These are phyloP conservation scores for Solanum bulbocastanum DNA, from an alignment of 257 asterid genomes.

Conservation along the genomic window DNA sequence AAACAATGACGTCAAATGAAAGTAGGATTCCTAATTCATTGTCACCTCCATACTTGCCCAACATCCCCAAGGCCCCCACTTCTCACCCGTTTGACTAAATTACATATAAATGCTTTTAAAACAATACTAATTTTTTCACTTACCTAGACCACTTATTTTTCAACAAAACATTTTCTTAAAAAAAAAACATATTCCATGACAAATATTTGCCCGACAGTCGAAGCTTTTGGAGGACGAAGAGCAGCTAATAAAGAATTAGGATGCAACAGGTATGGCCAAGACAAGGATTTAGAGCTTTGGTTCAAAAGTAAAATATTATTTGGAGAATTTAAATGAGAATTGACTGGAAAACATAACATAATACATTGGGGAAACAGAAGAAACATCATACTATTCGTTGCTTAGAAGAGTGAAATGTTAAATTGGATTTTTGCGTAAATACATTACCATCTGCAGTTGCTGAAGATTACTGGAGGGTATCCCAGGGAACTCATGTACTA, in stretches of 20 bases:
- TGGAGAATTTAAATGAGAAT: neutral
- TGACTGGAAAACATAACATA: neutral
- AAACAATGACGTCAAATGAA: neutral
- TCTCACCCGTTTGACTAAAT: no score
- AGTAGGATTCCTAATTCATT: neutral
- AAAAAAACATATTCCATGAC: no score
- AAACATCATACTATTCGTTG: neutral
- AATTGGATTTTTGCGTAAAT: neutral
- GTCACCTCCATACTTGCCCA: neutral
- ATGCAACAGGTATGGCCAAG: neutral
- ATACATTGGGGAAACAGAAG: neutral
- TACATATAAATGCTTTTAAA: neutral
- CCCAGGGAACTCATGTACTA: neutral
- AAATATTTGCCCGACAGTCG: no score
- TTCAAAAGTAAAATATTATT: no score
- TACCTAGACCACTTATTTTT: no score
- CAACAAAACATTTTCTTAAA: neutral
- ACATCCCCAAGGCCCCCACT: neutral
- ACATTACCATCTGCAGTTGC: neutral
- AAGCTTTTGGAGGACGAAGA: neutral
- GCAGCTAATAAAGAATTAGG: neutral
- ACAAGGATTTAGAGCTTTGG: neutral
- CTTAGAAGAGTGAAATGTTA: neutral
- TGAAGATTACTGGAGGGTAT: neutral
- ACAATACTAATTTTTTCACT: neutral